Base-by-base conservation (phyloP, 2,329 filamentous ascomycete species). In the Grosmannia serpens region DNA sequence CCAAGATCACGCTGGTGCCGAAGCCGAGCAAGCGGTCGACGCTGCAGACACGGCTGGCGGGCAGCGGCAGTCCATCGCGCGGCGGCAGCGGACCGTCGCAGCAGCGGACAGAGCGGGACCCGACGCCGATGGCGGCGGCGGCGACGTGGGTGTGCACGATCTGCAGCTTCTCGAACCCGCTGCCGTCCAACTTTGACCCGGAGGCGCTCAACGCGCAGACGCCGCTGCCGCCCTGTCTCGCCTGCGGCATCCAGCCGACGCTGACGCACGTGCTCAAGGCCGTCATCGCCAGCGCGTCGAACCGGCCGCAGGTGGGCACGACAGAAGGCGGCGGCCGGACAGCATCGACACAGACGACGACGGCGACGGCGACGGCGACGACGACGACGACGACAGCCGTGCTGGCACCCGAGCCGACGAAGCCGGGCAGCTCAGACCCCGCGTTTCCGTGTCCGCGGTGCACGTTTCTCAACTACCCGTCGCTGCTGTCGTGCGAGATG, bases 61-160 rank as follows among this genome's bases (percentile, higher is more conserved):
- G 76, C 0, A 73, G 72, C 53, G 68, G 77, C 52, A 70, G 70
- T 24, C 73, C 77, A 20, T 74, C 78, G 1, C 73, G 79, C 58
- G 77, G 72, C 59, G 69, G 71, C 58, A 71, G 74, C 22, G n/a
- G 31, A 9, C 49, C 47, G 15, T 15, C 22, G 33, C 20, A 47
- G 31, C 17, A n/a, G 33, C 33, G 47, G 22, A 29, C 15, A 22
- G 31, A 29, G 11, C 47, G 24, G 26, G 47, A 27, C 10, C 15
- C 24, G 26, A 27, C 47, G 13, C 74, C 80, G 35, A 65, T 76
- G 17, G 70, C 76, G 17, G 80, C 76, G 17, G 80, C 78, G 60
- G 89, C 89, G 7, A 96, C 91, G 4, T 97, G 92, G 92, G 86
- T 97, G 24, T 97, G 92, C 74, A 87, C 89, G 1, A 97, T 97